Conservation (phyloP, 495 filamentous ascomycete species). For the Clohesyomyces aquaticus region DNA sequence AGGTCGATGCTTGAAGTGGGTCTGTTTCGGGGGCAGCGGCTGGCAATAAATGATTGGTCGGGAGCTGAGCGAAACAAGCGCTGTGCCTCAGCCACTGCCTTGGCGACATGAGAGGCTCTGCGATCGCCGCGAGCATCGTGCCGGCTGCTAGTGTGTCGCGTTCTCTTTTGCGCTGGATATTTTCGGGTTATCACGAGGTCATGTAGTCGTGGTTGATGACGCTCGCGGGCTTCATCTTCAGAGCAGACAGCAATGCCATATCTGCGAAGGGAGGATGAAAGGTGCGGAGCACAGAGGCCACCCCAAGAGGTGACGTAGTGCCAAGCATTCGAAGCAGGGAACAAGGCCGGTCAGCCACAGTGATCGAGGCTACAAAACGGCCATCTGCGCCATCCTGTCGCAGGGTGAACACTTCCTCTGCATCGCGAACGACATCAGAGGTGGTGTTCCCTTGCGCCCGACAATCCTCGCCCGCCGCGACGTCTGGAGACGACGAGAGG, state of each 20-base stretch:
- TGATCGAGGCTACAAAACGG: constrained; percentile 36
- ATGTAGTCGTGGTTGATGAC: no score
- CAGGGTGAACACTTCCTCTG: constrained; percentile 35
- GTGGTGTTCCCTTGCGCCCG: constrained; percentile 40
- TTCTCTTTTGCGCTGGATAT: neutral
- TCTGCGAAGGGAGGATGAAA: neutral
- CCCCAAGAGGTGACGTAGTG: constrained; percentile 20
- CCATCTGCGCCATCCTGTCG: constrained; percentile 13
- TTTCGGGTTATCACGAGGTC: neutral
- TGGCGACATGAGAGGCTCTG: constrained; percentile 13
- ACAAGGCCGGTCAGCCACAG: constrained; percentile 14
- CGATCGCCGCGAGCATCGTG: neutral
- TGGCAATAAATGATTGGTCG: constrained; percentile 28
- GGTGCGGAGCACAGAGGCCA: neutral
- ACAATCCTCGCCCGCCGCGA: constrained; percentile 19
- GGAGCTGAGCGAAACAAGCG: constrained; percentile 21
- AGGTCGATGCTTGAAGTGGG: constrained; percentile 24
- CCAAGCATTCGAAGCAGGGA: constrained; percentile 32
- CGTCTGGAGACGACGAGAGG: constrained; percentile 26
- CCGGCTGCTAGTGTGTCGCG: no score
- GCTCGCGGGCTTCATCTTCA: no score
- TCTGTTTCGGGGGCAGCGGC: constrained; percentile 17
- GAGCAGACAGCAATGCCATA: neutral
- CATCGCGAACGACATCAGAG: constrained; percentile 25
- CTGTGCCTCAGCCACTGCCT: constrained; percentile 35